These are phyloP conservation scores for Spinellus fusiger DNA, from an alignment of 192 early-diverging fungal genomes.

Conservation along the genomic window DNA sequence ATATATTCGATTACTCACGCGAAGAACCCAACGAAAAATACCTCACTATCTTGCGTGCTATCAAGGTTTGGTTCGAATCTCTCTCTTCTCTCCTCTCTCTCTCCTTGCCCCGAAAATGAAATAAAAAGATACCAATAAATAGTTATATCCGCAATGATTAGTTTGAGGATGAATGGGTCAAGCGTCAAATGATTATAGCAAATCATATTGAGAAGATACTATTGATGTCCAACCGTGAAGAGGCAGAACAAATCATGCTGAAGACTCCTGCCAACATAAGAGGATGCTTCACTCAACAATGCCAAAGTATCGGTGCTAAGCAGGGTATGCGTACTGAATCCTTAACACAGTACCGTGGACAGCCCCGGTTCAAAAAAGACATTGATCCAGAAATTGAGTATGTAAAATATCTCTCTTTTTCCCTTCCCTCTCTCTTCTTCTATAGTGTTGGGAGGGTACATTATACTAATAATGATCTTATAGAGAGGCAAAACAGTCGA, in stretches of 20 bases:
- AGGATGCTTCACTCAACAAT: conserved; percentile 52
- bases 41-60: conserved; percentile 56
- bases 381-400: conserved; percentile 33
- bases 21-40: conserved; percentile 58
- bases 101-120: too few species aligned
- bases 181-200: conserved; percentile 65
- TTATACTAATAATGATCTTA: too few species aligned
- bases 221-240: conserved; percentile 49
- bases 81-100: too few species aligned
- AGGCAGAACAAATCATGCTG: conserved; percentile 47
- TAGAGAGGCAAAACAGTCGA: too few species aligned
- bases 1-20: conserved; percentile 61
- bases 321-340: conserved; percentile 33
- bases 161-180: conserved; percentile 63
- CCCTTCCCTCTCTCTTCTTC: too few species aligned
- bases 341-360: conserved; percentile 32
- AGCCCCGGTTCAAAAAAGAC: conserved; percentile 45
- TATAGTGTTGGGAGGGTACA: too few species aligned
- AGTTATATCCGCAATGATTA: conserved; percentile 11
- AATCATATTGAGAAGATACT: conserved; percentile 65
- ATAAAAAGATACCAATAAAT: too few species aligned
- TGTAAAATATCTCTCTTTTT: too few species aligned
- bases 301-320: conserved; percentile 54
- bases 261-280: conserved; percentile 57
- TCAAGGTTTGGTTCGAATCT: conserved; percentile 39